Percentiles rank a stretch among this genome's conserved stretches.
Conservation (phyloP, 75 land plant genomes). For the Ceratopteris richardii region DNA sequence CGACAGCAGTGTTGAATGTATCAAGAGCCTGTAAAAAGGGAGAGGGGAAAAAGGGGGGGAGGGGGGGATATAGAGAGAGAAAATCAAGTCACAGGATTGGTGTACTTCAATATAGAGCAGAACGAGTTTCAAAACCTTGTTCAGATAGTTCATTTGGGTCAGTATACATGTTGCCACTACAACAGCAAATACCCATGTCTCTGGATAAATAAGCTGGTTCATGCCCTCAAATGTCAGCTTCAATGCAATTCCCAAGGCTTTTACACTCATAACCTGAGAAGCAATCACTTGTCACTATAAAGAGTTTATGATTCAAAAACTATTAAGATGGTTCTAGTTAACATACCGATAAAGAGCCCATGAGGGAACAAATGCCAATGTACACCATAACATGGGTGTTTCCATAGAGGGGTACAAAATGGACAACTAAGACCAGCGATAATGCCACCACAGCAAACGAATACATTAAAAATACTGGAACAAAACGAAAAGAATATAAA, state of each 20-base stretch:
- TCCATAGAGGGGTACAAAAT: slow-evolving; percentile 73
- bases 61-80: not conserved
- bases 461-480: slow-evolving; percentile 64
- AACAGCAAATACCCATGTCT: slow-evolving; percentile 74
- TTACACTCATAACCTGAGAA: slow-evolving; percentile 86
- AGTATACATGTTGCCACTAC: slow-evolving; percentile 66
- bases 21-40: slow-evolving; percentile 72
- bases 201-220: slow-evolving; percentile 79
- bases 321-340: not conserved
- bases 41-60: no score
- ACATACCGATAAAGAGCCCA: slow-evolving; percentile 81
- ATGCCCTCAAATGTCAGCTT: slow-evolving; percentile 86
- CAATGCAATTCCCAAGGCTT: slow-evolving; percentile 89
- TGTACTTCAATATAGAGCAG: not conserved
- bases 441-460: slow-evolving; percentile 48
- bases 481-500: no score
- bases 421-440: slow-evolving; percentile 49
- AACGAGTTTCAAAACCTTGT: slow-evolving; percentile 41
- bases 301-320: not conserved
- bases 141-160: slow-evolving; percentile 90
- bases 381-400: slow-evolving; percentile 80
- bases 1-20: slow-evolving; percentile 97
- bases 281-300: not conserved
- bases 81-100: not conserved
- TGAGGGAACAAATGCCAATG: slow-evolving; percentile 77